Base-by-base conservation (phyloP, 2,329 filamentous ascomycete genomes). In the Cladosporium sp. region DNA sequence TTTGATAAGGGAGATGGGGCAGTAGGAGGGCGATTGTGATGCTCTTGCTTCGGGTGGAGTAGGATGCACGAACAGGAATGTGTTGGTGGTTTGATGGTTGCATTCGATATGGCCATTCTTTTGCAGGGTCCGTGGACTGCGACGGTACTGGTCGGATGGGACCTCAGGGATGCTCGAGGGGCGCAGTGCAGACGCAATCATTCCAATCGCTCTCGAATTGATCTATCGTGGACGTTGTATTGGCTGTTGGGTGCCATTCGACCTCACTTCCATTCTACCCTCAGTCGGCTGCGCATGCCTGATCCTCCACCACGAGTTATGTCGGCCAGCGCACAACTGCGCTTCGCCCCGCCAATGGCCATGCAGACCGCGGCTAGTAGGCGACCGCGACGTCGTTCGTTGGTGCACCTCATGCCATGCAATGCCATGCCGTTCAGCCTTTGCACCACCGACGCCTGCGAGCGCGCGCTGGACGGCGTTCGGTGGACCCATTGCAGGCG, bases 321-420 rank as follows among this genome's bases (percentile, higher is more conserved):
- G 39, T 3, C 32, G 37, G 5, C 17, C 17, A 20, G 52, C n/a
- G 17, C 24, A 12, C 4, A 17, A 25, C 8, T 55, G 51, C 51
- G 51, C 51, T 54, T 54, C 37, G 39, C 13, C 13, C 39, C 19
- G n/a, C 51, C 51, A 55, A 47, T 55, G 20, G 17, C 7, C n/a
- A 25, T n/a, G 7, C 13, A 47, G 19, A 20, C 20, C 28, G 52
- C 52, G 40, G 40, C 40, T 55, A 47, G 39, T 32, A 22, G 52
- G 24, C 24, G 40, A 28, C 32, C 40, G n/a, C 24, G 40, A 28
- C 32, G 52, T 45, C 40, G 39, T 35, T 45, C 40, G 39, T 35
- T 55, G 32, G 52, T 32, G 52, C 40, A 55, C 52, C 52, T 55
- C 40, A 55, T 45, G 19, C 39, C 51, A 54, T 44, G 48, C 17